Conservation (phyloP, 2,329 filamentous ascomycete genomes). For the Aspergillus quadrilineatus region DNA sequence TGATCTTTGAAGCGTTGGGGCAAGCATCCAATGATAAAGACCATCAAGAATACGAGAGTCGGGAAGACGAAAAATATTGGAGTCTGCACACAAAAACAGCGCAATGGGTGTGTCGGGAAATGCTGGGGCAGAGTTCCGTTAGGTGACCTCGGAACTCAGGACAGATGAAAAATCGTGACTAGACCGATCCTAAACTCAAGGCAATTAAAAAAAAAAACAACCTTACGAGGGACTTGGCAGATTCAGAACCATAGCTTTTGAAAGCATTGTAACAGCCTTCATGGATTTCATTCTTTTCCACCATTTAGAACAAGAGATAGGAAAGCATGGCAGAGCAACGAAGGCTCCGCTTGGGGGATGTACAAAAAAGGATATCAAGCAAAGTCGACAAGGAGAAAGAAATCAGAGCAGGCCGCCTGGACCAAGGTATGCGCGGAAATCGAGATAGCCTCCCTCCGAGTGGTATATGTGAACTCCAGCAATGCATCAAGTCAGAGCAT, state of each 20-base stretch:
- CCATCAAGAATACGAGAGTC: constrained; percentile 14
- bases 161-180: too few species aligned
- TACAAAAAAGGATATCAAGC: too few species aligned
- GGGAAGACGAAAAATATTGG: constrained; percentile 32
- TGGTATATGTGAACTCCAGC: constrained; percentile 31
- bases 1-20: constrained; percentile 60
- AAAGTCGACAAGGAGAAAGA: constrained; percentile 1
- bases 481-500: constrained; percentile 30
- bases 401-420: constrained; percentile 15
- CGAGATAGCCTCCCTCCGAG: constrained; percentile 25
- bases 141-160: background rate
- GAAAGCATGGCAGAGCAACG: constrained; percentile 1
- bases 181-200: background rate
- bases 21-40: constrained; percentile 22
- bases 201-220: background rate
- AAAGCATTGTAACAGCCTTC: constrained; percentile 1
- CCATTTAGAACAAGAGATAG: constrained; percentile 3
- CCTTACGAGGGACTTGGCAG: background rate
- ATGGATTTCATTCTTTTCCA: constrained; percentile 10
- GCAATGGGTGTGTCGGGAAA: constrained; percentile 44
- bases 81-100: constrained; percentile 47
- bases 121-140: constrained; percentile 27
- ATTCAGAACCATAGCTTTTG: background rate
- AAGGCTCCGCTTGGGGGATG: background rate
- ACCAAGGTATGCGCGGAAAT: constrained; percentile 13